Percentiles rank a stretch among this genome's conserved stretches.
phyloP scores from a whole-genome alignment of 139 green algal species.

The Micractinium sp. region DNA sequence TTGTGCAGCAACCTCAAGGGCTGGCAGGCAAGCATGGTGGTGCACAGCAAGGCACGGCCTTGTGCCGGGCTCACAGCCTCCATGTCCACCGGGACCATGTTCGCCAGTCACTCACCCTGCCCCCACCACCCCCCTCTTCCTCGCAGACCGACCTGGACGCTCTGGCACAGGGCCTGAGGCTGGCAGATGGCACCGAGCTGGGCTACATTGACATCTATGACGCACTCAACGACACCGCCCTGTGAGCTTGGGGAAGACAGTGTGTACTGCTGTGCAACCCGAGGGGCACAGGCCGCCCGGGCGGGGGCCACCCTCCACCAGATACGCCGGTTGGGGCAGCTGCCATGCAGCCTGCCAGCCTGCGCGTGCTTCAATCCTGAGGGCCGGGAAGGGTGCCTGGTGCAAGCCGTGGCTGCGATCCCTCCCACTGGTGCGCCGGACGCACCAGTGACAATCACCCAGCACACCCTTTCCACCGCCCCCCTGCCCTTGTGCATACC shows the following conservation, averaged over 20 bases:
- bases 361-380: too few species aligned
- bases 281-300: too few species aligned
- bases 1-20: too few species aligned
- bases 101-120: neutral
- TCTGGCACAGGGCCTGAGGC: neutral
- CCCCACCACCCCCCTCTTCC: neutral
- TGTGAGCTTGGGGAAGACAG: neutral
- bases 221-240: neutral
- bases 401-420: neutral
- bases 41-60: too few species aligned
- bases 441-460: neutral
- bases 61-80: neutral
- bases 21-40: too few species aligned
- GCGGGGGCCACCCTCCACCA: too few species aligned
- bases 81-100: neutral
- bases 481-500: neutral
- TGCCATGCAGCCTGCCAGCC: too few species aligned
- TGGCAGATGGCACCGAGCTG: neutral
- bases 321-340: too few species aligned
- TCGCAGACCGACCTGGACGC: conserved; percentile 3
- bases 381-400: too few species aligned
- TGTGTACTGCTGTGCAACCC: neutral
- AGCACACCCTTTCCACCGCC: neutral
- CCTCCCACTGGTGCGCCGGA: too few species aligned
- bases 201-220: neutral